These are phyloP conservation scores for Xylaria scruposa DNA, from an alignment of 495 filamentous ascomycete species.

Conservation along the genomic window DNA sequence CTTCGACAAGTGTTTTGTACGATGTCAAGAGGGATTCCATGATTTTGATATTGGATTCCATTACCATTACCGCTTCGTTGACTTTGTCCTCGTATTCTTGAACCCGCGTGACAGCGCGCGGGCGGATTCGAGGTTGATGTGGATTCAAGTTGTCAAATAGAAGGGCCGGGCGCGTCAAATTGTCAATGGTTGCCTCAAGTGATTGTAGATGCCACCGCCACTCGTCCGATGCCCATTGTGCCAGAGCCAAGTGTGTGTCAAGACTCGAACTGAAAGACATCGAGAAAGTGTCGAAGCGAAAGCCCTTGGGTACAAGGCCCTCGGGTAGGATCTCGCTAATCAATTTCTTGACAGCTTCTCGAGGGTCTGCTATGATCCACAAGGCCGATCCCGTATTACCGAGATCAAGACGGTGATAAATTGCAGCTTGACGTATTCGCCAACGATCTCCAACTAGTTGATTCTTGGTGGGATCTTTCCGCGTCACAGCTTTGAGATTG, in stretches of 20 bases:
- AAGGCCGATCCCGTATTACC: conserved; percentile 38
- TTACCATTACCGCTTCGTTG: conserved; percentile 40
- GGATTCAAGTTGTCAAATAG: conserved; percentile 20
- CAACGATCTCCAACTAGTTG: conserved; percentile 34
- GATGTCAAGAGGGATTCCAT: conserved; percentile 39
- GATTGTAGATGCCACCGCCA: conserved; percentile 47
- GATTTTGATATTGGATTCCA: conserved; percentile 45
- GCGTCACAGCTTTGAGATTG: conserved; percentile 48
- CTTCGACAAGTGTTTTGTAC: conserved; percentile 37
- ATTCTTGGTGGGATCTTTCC: conserved; percentile 8
- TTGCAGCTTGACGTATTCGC: conserved; percentile 50
- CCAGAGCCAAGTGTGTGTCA: conserved; percentile 40
- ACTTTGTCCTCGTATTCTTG: conserved; percentile 45
- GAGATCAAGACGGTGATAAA: conserved; percentile 54
- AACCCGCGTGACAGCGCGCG: conserved; percentile 37
- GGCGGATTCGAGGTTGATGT: conserved; percentile 29
- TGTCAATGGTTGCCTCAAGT: conserved; percentile 42
- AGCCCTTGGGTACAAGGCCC: conserved; percentile 6
- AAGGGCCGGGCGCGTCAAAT: conserved; percentile 29
- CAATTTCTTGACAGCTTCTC: conserved; percentile 34
- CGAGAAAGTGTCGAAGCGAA: conserved; percentile 30
- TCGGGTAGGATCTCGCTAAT: conserved; percentile 22
- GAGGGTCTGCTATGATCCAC: conserved; percentile 43
- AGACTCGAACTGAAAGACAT: conserved; percentile 41
- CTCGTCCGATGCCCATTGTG: conserved; percentile 46